These are phyloP conservation scores for Pythium sukuiense DNA, from an alignment of 352 stramenopile species.

Conservation along the genomic window DNA sequence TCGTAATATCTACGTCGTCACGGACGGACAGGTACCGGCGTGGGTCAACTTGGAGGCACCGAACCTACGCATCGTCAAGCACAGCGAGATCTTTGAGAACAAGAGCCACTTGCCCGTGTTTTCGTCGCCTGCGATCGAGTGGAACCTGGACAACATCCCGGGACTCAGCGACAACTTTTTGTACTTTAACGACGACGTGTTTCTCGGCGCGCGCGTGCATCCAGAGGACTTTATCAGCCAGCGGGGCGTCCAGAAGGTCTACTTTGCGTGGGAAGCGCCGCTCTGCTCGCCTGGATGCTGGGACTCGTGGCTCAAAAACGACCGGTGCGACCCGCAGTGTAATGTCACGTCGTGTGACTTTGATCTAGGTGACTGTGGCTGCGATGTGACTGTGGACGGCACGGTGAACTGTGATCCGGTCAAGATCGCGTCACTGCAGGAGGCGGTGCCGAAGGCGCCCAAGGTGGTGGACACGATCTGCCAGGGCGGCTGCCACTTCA, in stretches of 20 bases:
- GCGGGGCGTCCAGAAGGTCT: constrained; percentile 87
- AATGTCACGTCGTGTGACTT: constrained; percentile 90
- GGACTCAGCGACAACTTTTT: constrained; percentile 92
- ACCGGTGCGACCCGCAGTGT: constrained; percentile 86
- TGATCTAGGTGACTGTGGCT: constrained; percentile 93
- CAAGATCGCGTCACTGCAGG: constrained; percentile 62
- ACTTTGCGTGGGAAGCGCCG: constrained; percentile 93
- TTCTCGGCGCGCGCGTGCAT: constrained; percentile 84
- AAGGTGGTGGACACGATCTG: constrained; percentile 67
- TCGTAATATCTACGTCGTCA: constrained; percentile 93
- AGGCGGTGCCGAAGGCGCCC: constrained; percentile 43
- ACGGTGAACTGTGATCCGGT: constrained; percentile 50
- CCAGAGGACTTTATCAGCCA: constrained; percentile 93
- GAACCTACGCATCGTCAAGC: constrained; percentile 86
- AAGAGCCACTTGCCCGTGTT: constrained; percentile 91
- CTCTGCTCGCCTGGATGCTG: constrained; percentile 83
- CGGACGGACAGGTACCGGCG: constrained; percentile 92
- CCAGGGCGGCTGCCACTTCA: constrained; percentile 66
- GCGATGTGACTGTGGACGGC: constrained; percentile 57
- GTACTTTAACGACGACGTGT: constrained; percentile 97
- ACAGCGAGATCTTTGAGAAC: constrained; percentile 91
- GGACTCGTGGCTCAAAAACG: constrained; percentile 77
- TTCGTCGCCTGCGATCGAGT: constrained; percentile 93
- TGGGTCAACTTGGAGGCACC: constrained; percentile 90
- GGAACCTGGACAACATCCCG: constrained; percentile 92